These are phyloP conservation scores for Lasiodiplodia sp. DNA, from an alignment of 2,329 filamentous ascomycete genomes.

Conservation along the genomic window DNA sequence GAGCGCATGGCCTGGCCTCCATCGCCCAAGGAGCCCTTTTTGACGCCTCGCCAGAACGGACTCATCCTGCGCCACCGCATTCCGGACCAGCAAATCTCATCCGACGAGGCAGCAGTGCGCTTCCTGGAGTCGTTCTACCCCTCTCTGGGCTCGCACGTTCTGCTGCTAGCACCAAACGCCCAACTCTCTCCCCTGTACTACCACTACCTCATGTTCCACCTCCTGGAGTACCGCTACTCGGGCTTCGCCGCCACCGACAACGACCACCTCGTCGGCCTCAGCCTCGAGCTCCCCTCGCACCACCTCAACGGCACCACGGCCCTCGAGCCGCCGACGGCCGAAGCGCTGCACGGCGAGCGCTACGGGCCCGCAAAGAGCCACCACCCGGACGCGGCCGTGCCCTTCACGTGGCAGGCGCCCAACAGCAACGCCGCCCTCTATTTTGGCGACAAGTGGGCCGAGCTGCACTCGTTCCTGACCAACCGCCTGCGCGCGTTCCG, in stretches of 20 bases:
- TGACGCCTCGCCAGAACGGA: slow-evolving; percentile 20
- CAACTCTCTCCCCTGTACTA: slow-evolving; percentile 84
- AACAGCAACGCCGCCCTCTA: slow-evolving; percentile 82
- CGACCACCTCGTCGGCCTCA: slow-evolving; percentile 75
- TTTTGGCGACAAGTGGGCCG: slow-evolving; percentile 85
- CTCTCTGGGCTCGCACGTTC: slow-evolving; percentile 70
- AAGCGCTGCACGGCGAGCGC: slow-evolving; percentile 47
- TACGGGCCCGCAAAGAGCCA: slow-evolving; percentile 32
- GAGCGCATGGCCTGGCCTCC: slow-evolving; percentile 66
- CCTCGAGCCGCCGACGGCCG: slow-evolving; percentile 58
- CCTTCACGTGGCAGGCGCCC: slow-evolving; percentile 87
- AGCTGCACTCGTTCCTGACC: slow-evolving; percentile 82
- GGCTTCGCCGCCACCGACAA: slow-evolving; percentile 51
- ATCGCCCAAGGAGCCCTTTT: slow-evolving; percentile 53
- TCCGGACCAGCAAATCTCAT: slow-evolving; percentile 62
- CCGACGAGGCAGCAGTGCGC: slow-evolving; percentile 75
- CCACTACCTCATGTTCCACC: slow-evolving; percentile 81
- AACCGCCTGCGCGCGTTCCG: slow-evolving; percentile 59
- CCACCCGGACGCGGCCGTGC: slow-evolving; percentile 49
- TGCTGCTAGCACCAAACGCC: slow-evolving; percentile 82
- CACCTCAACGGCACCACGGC: slow-evolving; percentile 67
- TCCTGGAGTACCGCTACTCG: slow-evolving; percentile 82
- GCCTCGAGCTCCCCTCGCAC: slow-evolving; percentile 74
- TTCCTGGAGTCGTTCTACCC: slow-evolving; percentile 93
- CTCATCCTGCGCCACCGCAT: slow-evolving; percentile 80